Percentiles rank a stretch among this genome's conserved stretches.
Conservation (phyloP, 2,329 filamentous ascomycete genomes). For the Hawksworthiomyces lignivorus region DNA sequence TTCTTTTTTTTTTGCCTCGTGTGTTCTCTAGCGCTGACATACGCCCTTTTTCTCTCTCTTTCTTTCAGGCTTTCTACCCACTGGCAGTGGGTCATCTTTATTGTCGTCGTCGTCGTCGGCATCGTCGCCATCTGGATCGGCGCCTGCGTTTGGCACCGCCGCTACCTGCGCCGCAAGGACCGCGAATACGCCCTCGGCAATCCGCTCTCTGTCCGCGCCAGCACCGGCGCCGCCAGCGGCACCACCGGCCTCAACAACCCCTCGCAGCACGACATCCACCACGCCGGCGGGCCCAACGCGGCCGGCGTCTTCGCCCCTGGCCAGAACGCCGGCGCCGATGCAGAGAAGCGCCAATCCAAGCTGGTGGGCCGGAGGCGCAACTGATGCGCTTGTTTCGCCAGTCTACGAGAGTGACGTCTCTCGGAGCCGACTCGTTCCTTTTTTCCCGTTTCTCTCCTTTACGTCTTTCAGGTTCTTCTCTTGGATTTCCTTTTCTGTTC, state of each 20-base stretch:
- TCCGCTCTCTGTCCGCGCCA: constrained; percentile 23
- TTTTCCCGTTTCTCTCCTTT: too few relatives aligned
- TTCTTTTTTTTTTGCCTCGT: neutral
- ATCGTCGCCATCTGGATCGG: constrained; percentile 60
- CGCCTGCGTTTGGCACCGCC: constrained; percentile 63
- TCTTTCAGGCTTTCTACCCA: constrained; percentile 55
- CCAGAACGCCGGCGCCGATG: constrained; percentile 28
- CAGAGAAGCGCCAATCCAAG: constrained; percentile 16
- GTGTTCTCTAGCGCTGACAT: too few relatives aligned
- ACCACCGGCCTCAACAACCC: constrained; percentile 22
- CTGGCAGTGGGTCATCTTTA: constrained; percentile 75
- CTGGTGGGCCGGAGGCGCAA: constrained; percentile 4
- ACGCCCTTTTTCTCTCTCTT: neutral
- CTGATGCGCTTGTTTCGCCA: too few relatives aligned
- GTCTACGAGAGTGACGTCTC: too few relatives aligned
- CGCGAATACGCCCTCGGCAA: constrained; percentile 43
- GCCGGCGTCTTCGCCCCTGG: constrained; percentile 10
- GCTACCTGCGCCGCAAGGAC: constrained; percentile 64
- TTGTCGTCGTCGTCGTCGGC: constrained; percentile 64
- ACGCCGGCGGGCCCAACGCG: too few relatives aligned
- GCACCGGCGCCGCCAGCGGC: constrained; percentile 24
- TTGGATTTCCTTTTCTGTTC: too few relatives aligned
- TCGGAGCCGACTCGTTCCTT: too few relatives aligned
- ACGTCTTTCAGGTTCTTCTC: too few relatives aligned
- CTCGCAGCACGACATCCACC: constrained; percentile 25